Evolutionary conservation across 805 yeast species (phyloP).

Genomic region (Saccharomycopsis sp.): DNA sequence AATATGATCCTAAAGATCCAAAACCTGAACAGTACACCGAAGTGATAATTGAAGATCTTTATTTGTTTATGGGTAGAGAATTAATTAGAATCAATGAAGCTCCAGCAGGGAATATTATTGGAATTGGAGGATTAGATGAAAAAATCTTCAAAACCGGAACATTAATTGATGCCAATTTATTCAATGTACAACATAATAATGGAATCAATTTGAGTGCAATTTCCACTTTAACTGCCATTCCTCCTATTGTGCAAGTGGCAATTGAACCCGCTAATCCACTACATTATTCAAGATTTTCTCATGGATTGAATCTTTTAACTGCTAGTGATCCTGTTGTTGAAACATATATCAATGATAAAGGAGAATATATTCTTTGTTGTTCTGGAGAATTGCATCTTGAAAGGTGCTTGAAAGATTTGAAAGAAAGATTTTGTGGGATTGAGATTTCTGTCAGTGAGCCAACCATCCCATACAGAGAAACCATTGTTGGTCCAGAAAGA

Average conservation of each 20-base stretch:
- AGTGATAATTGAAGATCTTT: conserved; percentile 58
- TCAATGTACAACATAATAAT: conserved; percentile 16
- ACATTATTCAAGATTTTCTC: conserved; percentile 62
- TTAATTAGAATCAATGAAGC: conserved; percentile 65
- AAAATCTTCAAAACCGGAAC: conserved; percentile 83
- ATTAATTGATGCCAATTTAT: conserved; percentile 42
- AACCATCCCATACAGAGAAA: conserved; percentile 88
- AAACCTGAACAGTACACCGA: conserved; percentile 39
- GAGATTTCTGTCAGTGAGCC: conserved; percentile 85
- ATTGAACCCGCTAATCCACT: conserved; percentile 89
- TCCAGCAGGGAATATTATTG: conserved; percentile 93
- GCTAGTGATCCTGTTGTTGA: conserved; percentile 94
- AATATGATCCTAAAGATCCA: conserved; percentile 60
- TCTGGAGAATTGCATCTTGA: conserved; percentile 97
- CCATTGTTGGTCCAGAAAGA: conserved; percentile 30
- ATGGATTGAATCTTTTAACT: conserved; percentile 68
- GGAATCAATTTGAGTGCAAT: conserved; percentile 76
- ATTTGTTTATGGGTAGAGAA: conserved; percentile 87
- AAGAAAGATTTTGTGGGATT: conserved; percentile 84
- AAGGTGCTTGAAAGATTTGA: conserved; percentile 83
- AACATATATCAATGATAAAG: conserved; percentile 74
- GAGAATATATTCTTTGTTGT: conserved; percentile 87
- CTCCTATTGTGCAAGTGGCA: conserved; percentile 91
- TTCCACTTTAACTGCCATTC: conserved; percentile 43
- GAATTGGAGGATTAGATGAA: conserved; percentile 83